Conservation (phyloP, 2,329 filamentous ascomycete species). For the Diaporthe ampelina region DNA sequence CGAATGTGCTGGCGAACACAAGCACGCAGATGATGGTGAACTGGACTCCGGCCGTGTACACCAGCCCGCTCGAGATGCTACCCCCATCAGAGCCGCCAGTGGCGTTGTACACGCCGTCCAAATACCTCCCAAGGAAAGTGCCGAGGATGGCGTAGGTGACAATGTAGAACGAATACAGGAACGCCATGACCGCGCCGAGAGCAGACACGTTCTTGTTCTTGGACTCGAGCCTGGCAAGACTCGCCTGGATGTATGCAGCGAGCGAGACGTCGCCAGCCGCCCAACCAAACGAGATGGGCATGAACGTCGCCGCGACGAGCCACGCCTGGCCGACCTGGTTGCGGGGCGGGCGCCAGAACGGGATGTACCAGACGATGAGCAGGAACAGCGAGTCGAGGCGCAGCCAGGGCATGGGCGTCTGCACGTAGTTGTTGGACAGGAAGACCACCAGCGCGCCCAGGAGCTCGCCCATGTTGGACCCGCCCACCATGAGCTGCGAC, state of each 20-base stretch:
- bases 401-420: slow-evolving; percentile 65
- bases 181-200: slow-evolving; percentile 65
- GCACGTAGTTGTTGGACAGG: slow-evolving; percentile 61
- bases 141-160: slow-evolving; percentile 44
- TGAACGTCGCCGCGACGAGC: slow-evolving; percentile 60
- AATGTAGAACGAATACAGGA: slow-evolving; percentile 64
- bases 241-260: slow-evolving; percentile 64
- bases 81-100: slow-evolving; percentile 49
- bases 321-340: slow-evolving; percentile 59
- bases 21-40: slow-evolving; percentile 59
- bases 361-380: slow-evolving; percentile 63
- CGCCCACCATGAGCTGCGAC: slow-evolving; percentile 64
- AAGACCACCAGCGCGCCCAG: slow-evolving; percentile 63
- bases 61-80: slow-evolving; percentile 54
- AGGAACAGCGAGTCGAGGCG: slow-evolving; percentile 61
- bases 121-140: slow-evolving; percentile 59
- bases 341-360: slow-evolving; percentile 58
- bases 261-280: slow-evolving; percentile 65
- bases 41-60: slow-evolving; percentile 61
- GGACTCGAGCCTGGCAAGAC: slow-evolving; percentile 59
- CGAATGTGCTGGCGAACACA: slow-evolving; percentile 59
- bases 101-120: slow-evolving; percentile 56
- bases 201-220: slow-evolving; percentile 61
- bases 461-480: slow-evolving; percentile 64
- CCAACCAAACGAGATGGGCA: slow-evolving; percentile 64